Evolutionary conservation across 2,329 filamentous ascomycete genomes (phyloP).

Genomic region (Diplodia intermedia): DNA sequence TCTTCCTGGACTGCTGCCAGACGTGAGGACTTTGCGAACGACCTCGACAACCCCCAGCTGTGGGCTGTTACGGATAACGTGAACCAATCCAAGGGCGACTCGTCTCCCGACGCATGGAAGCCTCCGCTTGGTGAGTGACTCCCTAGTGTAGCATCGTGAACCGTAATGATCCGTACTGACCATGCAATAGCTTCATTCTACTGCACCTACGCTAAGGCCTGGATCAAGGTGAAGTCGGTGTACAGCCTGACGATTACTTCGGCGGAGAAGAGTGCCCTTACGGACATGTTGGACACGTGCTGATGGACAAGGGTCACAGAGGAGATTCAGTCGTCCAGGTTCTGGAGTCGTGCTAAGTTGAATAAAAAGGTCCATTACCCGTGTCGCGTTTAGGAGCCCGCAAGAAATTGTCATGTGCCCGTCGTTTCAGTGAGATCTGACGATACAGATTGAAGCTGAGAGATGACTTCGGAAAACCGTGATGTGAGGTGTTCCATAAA

Average conservation of each 20-base stretch:
- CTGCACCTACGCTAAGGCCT: slow-evolving; percentile 79
- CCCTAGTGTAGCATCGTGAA: slow-evolving; percentile 37
- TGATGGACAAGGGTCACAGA: slow-evolving; percentile 41
- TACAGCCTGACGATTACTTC: slow-evolving; percentile 73
- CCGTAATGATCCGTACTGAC: slow-evolving; percentile 31
- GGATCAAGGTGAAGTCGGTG: slow-evolving; percentile 78
- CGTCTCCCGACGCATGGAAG: slow-evolving; percentile 77
- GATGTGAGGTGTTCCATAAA: neutral
- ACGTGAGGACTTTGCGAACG: slow-evolving; percentile 76
- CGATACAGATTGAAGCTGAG: neutral
- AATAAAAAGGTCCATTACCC: neutral
- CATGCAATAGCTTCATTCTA: slow-evolving; percentile 63
- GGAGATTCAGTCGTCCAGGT: neutral
- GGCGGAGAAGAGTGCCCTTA: slow-evolving; percentile 73
- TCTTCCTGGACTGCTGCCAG: slow-evolving; percentile 71
- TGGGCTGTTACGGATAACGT: slow-evolving; percentile 79
- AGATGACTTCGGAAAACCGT: neutral
- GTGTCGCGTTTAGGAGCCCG: neutral
- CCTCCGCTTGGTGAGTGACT: slow-evolving; percentile 63
- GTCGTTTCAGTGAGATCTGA: neutral
- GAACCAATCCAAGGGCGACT: slow-evolving; percentile 77
- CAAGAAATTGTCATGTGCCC: neutral
- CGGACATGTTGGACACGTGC: slow-evolving; percentile 70
- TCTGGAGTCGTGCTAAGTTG: neutral
- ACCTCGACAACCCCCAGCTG: slow-evolving; percentile 76